phyloP scores from a whole-genome alignment of 352 stramenopile genomes.

The Pythium dissimile region DNA sequence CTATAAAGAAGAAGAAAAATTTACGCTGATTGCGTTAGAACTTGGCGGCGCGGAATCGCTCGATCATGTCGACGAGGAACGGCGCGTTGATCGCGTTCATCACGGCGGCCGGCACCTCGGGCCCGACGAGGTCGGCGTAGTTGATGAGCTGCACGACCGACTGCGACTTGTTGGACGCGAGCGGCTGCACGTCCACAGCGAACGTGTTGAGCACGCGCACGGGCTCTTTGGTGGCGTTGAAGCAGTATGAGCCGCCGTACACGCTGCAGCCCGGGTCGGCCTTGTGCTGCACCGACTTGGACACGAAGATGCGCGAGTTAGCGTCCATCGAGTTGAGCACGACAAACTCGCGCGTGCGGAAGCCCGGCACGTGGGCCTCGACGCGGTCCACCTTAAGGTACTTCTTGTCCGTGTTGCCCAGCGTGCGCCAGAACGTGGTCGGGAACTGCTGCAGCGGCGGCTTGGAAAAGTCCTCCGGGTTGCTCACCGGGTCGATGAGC shows the following conservation, averaged over 20 bases:
- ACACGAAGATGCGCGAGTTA: constrained; percentile 21
- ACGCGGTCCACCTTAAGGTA: constrained; percentile 24
- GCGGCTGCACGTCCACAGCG: constrained; percentile 12
- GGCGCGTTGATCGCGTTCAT: constrained; percentile 20
- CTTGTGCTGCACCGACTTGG: constrained; percentile 19
- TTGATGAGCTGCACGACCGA: constrained; percentile 23
- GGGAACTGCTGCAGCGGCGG: constrained; percentile 24
- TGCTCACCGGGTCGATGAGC: constrained; percentile 33
- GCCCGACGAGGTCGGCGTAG: constrained; percentile 16
- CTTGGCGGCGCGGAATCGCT: constrained; percentile 16
- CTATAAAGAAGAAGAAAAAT: too few relatives aligned
- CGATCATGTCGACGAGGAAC: constrained; percentile 27
- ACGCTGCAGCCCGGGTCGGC: constrained; percentile 14
- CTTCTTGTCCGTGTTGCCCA: constrained; percentile 25
- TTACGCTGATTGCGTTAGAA: too few relatives aligned
- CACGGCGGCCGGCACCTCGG: constrained; percentile 4
- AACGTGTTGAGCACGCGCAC: constrained; percentile 11
- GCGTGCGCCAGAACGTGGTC: constrained; percentile 21
- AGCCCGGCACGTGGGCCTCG: constrained; percentile 13
- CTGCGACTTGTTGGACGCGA: constrained; percentile 12
- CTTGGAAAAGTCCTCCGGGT: constrained; percentile 29
- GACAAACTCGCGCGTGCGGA: constrained; percentile 19
- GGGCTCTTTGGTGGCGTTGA: constrained; percentile 8
- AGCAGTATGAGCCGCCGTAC: constrained; percentile 14
- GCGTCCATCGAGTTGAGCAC: constrained; percentile 28